Base-by-base conservation (phyloP, 208 protist genomes). In the Vickermania ingenoplastis region DNA sequence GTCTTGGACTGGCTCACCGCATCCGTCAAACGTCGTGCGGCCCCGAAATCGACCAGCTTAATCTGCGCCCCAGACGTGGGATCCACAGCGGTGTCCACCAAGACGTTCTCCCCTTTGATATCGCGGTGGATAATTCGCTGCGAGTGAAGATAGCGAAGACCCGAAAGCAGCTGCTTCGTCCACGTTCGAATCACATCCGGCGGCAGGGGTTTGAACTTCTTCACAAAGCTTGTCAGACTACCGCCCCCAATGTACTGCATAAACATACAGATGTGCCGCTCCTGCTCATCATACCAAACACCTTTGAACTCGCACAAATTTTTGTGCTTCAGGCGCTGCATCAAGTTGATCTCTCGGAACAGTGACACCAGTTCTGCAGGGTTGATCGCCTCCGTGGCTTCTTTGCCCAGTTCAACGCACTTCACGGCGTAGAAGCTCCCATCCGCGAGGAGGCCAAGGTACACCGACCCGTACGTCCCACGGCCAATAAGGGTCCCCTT, bases 211-310 rank as follows among this genome's bases (percentile, higher is more conserved):
- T 87, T 91, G 54, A 97, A 94, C 14, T 81, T 81, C 70, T 92
- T 90, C 27, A 96, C 77, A 1, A 97, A 52, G 13, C 77, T 68
- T 24, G 84, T 77, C 31, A 97, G 67, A 0, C 86, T 89, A 50
- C 92, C 92, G 22, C 92, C 90, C 27, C 90, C 81, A 53, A 97
- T 80, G 86, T 95, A 96, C 70, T 97, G 83, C 86, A 96, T 94
- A 49, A 96, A 94, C 77, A 97, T 93, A 63, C 86, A 91, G 23
- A 97, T 82, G 31, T 63, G 71, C 25, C 62, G 69, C 31, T 66
- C 75, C 23, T 73, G 55, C 0, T 70, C 23, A 51, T 94, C 84
- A 61, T 79, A 94, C 61, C 63, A 67, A 31, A 89, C 81, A 14
- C 94, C 94, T 31, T 87, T 83, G 71, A 97, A 97, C 28, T 69